phyloP scores from a whole-genome alignment of 305 asterid genomes.

The Euphrasia arctica region DNA sequence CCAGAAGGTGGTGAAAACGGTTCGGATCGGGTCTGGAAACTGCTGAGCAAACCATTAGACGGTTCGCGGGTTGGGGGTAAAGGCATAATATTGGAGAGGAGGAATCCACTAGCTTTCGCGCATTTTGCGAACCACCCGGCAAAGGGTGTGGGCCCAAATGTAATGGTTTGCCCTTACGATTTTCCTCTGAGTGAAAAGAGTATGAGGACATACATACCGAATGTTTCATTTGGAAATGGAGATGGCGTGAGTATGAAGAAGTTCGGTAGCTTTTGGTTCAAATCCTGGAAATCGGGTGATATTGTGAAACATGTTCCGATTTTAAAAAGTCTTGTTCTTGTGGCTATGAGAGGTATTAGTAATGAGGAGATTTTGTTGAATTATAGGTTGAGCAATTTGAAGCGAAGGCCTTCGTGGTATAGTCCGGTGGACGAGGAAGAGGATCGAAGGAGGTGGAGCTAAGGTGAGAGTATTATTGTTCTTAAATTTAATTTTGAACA shows the following conservation, averaged over 20 bases:
- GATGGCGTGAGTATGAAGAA: slow-evolving; percentile 56
- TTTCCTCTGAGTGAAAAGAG: slow-evolving; percentile 61
- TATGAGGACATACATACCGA: slow-evolving; percentile 79
- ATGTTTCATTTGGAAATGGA: slow-evolving; percentile 62
- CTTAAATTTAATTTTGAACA: background rate
- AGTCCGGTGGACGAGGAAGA: slow-evolving; percentile 86
- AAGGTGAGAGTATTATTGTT: background rate
- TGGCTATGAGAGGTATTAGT: slow-evolving; percentile 56
- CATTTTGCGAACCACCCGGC: slow-evolving; percentile 89
- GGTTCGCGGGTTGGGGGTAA: slow-evolving; percentile 34
- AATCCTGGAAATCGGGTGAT: slow-evolving; percentile 61
- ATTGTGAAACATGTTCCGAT: slow-evolving; percentile 35
- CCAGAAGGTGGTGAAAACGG: slow-evolving; percentile 35
- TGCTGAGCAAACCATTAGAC: slow-evolving; percentile 78
- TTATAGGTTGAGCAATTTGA: slow-evolving; percentile 82
- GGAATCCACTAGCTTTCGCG: slow-evolving; percentile 88
- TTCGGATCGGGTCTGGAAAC: slow-evolving; percentile 73
- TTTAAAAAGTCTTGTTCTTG: slow-evolving; percentile 66
- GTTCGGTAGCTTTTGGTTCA: slow-evolving; percentile 82
- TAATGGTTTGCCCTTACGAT: slow-evolving; percentile 79
- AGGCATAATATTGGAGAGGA: slow-evolving; percentile 63
- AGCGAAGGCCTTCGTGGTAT: slow-evolving; percentile 80
- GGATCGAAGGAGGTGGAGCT: slow-evolving; percentile 79
- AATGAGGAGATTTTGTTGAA: slow-evolving; percentile 80
- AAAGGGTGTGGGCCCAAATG: slow-evolving; percentile 62